These are phyloP conservation scores for Pythium folliculosum DNA, from an alignment of 352 stramenopile genomes.

Conservation along the genomic window DNA sequence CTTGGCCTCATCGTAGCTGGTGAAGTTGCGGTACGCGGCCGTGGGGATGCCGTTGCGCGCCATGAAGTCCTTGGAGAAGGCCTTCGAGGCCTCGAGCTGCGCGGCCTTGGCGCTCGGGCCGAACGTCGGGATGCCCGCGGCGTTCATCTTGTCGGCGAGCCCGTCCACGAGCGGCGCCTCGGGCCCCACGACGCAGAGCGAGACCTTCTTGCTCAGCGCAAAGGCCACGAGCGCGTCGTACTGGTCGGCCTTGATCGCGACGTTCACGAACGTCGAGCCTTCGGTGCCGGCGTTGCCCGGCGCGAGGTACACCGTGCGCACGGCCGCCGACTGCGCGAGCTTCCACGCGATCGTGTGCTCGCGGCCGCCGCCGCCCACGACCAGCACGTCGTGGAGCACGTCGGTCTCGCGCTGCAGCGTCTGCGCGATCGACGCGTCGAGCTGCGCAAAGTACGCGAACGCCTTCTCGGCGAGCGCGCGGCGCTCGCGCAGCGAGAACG, in stretches of 20 bases:
- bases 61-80: conserved; percentile 99
- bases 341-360: conserved; percentile 96
- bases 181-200: conserved; percentile 97
- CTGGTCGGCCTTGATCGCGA: conserved; percentile 59
- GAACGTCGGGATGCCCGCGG: conserved; percentile 94
- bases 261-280: conserved; percentile 67
- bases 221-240: conserved; percentile 81
- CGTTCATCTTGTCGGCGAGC: conserved; percentile 93
- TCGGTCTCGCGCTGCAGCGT: conserved; percentile 57
- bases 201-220: conserved; percentile 86
- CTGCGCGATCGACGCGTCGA: conserved; percentile 68
- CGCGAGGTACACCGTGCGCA: conserved; percentile 84
- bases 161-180: conserved; percentile 97
- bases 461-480: conserved; percentile 76
- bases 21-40: conserved; percentile 97
- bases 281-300: conserved; percentile 91
- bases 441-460: conserved; percentile 70
- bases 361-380: conserved; percentile 91
- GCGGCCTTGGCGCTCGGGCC: conserved; percentile 94
- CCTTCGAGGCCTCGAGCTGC: conserved; percentile 98
- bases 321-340: conserved; percentile 80
- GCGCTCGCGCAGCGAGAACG: conserved; percentile 71
- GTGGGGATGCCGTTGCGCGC: conserved; percentile 96
- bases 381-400: conserved; percentile 84
- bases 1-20: conserved; percentile 86